Conservation (phyloP, 2,329 filamentous ascomycete species). For the Graphilbum ipis-grandicollis region DNA sequence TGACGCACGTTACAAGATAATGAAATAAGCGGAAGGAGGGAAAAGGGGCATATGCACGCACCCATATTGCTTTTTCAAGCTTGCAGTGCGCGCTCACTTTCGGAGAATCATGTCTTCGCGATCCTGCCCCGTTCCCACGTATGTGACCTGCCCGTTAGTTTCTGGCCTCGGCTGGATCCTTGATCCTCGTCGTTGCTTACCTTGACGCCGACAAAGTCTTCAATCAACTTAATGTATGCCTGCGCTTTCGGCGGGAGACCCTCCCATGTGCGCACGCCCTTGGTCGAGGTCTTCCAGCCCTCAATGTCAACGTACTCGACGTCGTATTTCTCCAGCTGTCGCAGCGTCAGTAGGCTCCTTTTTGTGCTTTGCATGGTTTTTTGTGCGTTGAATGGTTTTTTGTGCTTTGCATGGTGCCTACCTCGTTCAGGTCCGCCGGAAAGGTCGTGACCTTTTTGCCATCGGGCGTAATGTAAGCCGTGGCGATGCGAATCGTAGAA, state of each 20-base stretch:
- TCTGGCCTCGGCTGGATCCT: conserved; percentile 5
- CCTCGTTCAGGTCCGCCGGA: conserved; percentile 36
- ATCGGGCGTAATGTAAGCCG: conserved; percentile 43
- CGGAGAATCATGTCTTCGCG: conserved; percentile 42
- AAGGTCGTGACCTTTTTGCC: conserved; percentile 39
- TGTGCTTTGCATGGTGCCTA: too few species aligned
- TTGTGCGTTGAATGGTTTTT: too few species aligned
- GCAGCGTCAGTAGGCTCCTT: background rate
- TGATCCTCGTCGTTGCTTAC: too few species aligned
- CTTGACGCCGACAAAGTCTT: conserved; percentile 45
- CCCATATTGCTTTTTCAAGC: too few species aligned
- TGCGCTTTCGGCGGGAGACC: conserved; percentile 47
- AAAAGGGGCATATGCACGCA: too few species aligned
- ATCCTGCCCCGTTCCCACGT: conserved; percentile 49
- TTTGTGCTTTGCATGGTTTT: too few species aligned
- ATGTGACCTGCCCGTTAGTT: conserved; percentile 26
- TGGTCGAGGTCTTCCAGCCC: conserved; percentile 52
- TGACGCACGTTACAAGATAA: too few species aligned
- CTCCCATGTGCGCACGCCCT: conserved; percentile 38
- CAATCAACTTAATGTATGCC: conserved; percentile 48
- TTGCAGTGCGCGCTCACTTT: too few species aligned
- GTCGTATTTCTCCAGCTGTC: conserved; percentile 36
- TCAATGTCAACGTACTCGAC: conserved; percentile 51
- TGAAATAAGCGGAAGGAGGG: too few species aligned
- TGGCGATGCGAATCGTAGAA: conserved; percentile 54